phyloP scores from a whole-genome alignment of 2,329 filamentous ascomycete genomes.

The Alternaria sp. region DNA sequence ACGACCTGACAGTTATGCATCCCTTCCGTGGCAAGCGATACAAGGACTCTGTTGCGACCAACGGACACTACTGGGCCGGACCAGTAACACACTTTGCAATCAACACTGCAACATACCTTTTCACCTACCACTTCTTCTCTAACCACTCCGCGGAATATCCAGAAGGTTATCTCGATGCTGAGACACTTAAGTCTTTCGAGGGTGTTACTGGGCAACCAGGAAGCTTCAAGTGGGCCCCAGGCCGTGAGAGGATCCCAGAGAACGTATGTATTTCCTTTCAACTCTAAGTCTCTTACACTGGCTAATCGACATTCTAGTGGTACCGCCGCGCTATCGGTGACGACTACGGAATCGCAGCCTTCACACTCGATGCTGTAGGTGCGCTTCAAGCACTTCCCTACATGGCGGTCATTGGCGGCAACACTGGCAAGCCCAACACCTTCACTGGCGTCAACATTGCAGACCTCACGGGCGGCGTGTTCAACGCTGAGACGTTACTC shows the following conservation, averaged over 20 bases:
- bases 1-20: conserved; percentile 9
- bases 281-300: not conserved
- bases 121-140: conserved; percentile 25
- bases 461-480: conserved; percentile 28
- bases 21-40: conserved; percentile 27
- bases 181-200: conserved; percentile 29
- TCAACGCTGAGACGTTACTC: conserved; percentile 22
- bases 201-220: conserved; percentile 29
- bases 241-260: conserved; percentile 31
- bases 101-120: conserved; percentile 17
- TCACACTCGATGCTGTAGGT: conserved; percentile 10
- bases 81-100: conserved; percentile 29
- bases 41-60: conserved; percentile 26
- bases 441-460: conserved; percentile 28
- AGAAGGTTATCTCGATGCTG: conserved; percentile 26
- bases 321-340: conserved; percentile 22
- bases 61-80: conserved; percentile 24
- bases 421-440: conserved; percentile 27
- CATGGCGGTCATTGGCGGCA: conserved; percentile 28
- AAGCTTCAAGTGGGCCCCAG: conserved; percentile 26
- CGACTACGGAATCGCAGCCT: conserved; percentile 14
- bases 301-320: conserved; percentile 16
- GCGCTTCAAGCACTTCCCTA: conserved; percentile 21
- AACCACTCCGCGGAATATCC: conserved; percentile 33
- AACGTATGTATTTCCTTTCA: conserved; percentile 22